Evolutionary conservation across 352 stramenopile species (phyloP), one percentile per base, ranked within the genome.

Genomic region (Globisporangium paddicum): DNA sequence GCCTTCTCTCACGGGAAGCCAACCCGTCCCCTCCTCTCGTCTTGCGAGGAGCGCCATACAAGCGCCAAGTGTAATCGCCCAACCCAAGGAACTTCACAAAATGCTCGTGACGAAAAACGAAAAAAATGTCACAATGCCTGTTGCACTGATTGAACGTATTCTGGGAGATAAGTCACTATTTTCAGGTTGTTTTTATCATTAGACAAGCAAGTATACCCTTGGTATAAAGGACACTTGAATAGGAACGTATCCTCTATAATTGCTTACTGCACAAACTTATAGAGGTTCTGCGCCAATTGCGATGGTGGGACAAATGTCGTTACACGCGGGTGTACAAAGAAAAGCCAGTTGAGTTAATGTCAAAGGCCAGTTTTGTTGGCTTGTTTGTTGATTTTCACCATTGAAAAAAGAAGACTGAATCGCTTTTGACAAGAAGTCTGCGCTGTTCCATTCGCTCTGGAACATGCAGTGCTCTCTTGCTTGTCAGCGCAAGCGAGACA

Each of bases 251-350:
- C 6, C 19, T 14, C 0, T 42, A 19, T 7, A 42, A 55, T 44
- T 5, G 2, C 19, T 32, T 55, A 32, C 19, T 30, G 34, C 10
- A 59, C 47, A 10, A 34, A 23, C 0, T 59, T 19, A 13, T 11
- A 40, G 21, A 50, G 53, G 53, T 35, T 41, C 13, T 7, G 25
- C 21, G 0, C 8, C 26, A 32, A 16, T 19, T 46, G 23, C 23
- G 38, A 59, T 37, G 52, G 52, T 58, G 52, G n/a, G 52, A 58
- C 53, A 59, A 59, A 59, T 50, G 37, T 50, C 53, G 53, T 59
- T 59, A 50, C 53, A 50, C 5, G 53, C 35, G 4, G 3, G n/a
- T n/a, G n/a, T n/a, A n/a, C n/a, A 34, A 34, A 50, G 44, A 50
- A 26, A 28, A 50, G 44, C 44, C 44, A 21, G 21, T 19, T n/a